A percentile compares a stretch with the other conserved stretches of the same genome.
phyloP scores from a whole-genome alignment of 2,329 filamentous ascomycete species.

The Hypomyces perniciosus region DNA sequence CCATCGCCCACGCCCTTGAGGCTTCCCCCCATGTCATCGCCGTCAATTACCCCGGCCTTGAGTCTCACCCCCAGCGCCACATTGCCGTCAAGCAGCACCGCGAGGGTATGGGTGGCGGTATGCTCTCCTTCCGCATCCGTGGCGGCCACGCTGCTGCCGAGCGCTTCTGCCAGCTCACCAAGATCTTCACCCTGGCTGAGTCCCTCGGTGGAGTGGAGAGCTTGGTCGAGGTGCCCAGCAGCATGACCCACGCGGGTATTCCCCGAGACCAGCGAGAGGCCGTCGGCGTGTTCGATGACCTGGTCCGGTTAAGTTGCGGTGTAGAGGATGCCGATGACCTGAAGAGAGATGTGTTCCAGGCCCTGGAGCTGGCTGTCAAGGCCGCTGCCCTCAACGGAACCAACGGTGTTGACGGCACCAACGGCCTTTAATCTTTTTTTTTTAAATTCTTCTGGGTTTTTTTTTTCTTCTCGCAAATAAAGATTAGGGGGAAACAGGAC shows the following conservation, averaged over 20 bases:
- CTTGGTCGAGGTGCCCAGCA: constrained; percentile 83
- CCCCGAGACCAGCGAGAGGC: constrained; percentile 84
- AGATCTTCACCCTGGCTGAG: constrained; percentile 90
- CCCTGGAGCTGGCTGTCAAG: constrained; percentile 66
- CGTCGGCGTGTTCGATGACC: constrained; percentile 89
- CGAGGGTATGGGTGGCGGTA: constrained; percentile 88
- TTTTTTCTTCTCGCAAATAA: not conserved
- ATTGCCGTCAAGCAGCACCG: constrained; percentile 90
- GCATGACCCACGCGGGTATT: constrained; percentile 97
- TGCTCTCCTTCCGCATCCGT: constrained; percentile 92
- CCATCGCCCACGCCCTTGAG: constrained; percentile 71
- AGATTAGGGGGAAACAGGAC: not conserved
- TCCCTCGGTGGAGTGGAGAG: constrained; percentile 87
- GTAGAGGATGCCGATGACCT: constrained; percentile 88
- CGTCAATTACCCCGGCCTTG: constrained; percentile 92
- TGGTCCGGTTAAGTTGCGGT: constrained; percentile 88
- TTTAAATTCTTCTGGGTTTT: too few species aligned
- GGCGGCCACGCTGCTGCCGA: constrained; percentile 83
- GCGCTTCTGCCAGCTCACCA: constrained; percentile 83
- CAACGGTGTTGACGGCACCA: constrained; percentile 18
- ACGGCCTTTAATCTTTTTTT: constrained; percentile 1
- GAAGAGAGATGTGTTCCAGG: constrained; percentile 72
- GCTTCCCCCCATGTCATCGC: constrained; percentile 73
- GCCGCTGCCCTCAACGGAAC: constrained; percentile 21
- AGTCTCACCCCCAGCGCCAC: constrained; percentile 77